Base-by-base conservation (phyloP, 1,284 basidiomycete species). In the Pseudozyma tsukubaensis region DNA sequence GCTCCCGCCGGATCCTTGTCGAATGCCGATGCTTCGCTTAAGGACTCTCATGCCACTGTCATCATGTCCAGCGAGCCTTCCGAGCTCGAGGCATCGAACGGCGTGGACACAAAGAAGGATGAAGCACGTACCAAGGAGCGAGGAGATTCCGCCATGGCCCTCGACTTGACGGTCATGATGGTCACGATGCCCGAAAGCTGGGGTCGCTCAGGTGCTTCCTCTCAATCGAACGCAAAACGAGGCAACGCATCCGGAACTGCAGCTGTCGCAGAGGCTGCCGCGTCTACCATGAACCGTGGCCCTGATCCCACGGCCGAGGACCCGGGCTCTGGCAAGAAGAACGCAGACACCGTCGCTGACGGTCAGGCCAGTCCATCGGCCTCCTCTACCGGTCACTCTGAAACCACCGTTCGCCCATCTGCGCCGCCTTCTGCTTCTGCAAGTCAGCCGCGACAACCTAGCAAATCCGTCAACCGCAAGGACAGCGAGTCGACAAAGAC, bases 101-200 rank as follows among this genome's bases (percentile, higher is more conserved):
- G 47, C 9, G n/a, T 18, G 40, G 24, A 18, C 18, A 32, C 34
- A 14, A 37, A 57, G 6, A 21, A 14, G 16, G 40, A 51, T 5
- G 40, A 58, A 11, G 37, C 16, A 16, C 63, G 45, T 24, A 54
- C 47, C 14, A 70, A 64, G 16, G 50, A 62, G 50, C 58, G 69
- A 4, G 59, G 67, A 14, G 73, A 78, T 21, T 79, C 77, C 3
- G 78, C 68, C 24, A 80, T 80, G 78, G 72, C 76, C 16, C 64
- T 80, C 39, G 74, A 80, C 42, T 42, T 80, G 56, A 72, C 76
- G 21, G 70, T 80, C 64, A 80, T 80, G 78, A 66, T 74, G 64
- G 74, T 65, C 8, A 45, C 71, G 37, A 59, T 79, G 58, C 77
- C 77, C 32, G 69, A 79, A 32, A 61, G 43, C 43, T 72, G 60